phyloP scores from a whole-genome alignment of 257 asterid species.

The Ajuga chamaepitys region DNA sequence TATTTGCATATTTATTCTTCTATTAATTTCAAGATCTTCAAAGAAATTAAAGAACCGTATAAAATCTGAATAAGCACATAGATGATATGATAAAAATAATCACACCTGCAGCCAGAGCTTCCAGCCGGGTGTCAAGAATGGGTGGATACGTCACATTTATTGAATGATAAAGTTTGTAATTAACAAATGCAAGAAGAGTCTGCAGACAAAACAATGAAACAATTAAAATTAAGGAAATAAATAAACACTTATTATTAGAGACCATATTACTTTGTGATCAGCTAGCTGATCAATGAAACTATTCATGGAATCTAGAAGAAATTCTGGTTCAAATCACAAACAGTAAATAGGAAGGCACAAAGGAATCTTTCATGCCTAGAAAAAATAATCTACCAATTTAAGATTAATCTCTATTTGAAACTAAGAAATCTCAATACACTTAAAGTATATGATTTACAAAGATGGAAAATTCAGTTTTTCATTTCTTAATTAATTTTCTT shows the following conservation, averaged over 20 bases:
- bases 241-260: neutral
- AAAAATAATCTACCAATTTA: neutral
- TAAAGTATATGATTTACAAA: neutral
- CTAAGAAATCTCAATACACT: neutral
- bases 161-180: slow-evolving; percentile 66
- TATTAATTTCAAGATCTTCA: neutral
- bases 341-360: neutral
- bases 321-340: neutral
- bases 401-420: neutral
- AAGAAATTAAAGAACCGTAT: neutral
- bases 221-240: slow-evolving; percentile 3
- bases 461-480: neutral
- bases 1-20: neutral
- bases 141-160: slow-evolving; percentile 83
- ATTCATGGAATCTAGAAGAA: neutral
- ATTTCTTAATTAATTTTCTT: neutral
- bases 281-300: neutral
- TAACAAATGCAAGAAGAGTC: slow-evolving; percentile 77
- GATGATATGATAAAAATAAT: neutral
- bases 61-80: neutral
- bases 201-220: slow-evolving; percentile 30
- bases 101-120: slow-evolving; percentile 86
- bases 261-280: neutral
- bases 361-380: neutral
- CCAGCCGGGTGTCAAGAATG: slow-evolving; percentile 80